These are phyloP conservation scores for Mucor circinelloides DNA, from an alignment of 371 early-diverging fungal species.

Conservation along the genomic window DNA sequence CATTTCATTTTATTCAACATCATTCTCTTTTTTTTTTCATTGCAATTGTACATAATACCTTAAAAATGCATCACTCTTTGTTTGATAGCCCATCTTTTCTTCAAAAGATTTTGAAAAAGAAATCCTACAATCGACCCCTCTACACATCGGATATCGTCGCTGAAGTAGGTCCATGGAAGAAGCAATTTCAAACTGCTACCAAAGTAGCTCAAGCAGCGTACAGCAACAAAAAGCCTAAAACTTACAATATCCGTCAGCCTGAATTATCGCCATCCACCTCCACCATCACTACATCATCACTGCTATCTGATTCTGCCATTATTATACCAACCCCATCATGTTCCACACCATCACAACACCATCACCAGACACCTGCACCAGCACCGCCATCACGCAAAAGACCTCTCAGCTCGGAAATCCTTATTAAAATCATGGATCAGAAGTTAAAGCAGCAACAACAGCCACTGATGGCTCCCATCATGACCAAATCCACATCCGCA, in stretches of 20 bases:
- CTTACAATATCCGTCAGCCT: conserved; percentile 14
- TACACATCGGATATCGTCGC: conserved; percentile 18
- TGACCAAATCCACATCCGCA: not conserved
- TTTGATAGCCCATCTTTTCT: conserved; percentile 27
- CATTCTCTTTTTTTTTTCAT: not conserved
- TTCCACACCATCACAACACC: conserved; percentile 1
- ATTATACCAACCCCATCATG: conserved; percentile 1
- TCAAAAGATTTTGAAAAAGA: conserved; percentile 26
- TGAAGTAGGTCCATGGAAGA: conserved; percentile 9
- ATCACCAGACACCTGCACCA: not conserved
- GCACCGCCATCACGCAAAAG: conserved; percentile 7
- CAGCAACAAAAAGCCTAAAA: conserved; percentile 14
- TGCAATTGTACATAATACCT: conserved; percentile 1
- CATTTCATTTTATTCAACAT: conserved; percentile 1
- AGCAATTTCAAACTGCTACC: conserved; percentile 10
- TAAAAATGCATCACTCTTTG: conserved; percentile 4
- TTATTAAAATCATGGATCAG: conserved; percentile 29
- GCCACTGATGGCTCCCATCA: not conserved
- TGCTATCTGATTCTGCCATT: conserved; percentile 11
- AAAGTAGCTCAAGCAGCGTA: conserved; percentile 3
- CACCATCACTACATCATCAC: conserved; percentile 1
- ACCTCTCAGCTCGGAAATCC: conserved; percentile 19
- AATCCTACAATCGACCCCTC: conserved; percentile 17
- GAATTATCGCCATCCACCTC: conserved; percentile 7
- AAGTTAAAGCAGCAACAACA: conserved; percentile 13